Conservation (phyloP, 352 stramenopile species). For the Phytophthora foliorum region DNA sequence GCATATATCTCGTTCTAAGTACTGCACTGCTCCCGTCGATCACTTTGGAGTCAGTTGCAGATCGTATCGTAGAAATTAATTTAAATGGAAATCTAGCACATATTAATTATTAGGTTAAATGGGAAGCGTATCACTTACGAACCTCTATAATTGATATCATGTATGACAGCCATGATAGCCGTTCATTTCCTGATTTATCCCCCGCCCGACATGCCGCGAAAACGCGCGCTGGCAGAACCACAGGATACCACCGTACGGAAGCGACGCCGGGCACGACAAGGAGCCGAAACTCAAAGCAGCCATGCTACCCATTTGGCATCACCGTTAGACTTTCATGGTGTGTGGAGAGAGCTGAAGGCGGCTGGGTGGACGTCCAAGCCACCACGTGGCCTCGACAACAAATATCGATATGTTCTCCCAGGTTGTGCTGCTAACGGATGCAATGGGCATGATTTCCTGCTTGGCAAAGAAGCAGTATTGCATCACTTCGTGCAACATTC, state of each 20-base stretch:
- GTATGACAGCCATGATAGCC: too few relatives aligned
- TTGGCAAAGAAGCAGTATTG: slow-evolving; percentile 10
- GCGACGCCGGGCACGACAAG: slow-evolving; percentile 4
- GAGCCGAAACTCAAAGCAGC: background rate
- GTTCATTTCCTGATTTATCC: slow-evolving; percentile 1
- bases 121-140: too few relatives aligned
- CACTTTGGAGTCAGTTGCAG: too few relatives aligned
- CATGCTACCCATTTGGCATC: background rate
- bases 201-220: background rate
- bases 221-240: slow-evolving; percentile 3
- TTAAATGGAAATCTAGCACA: too few relatives aligned
- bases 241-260: background rate
- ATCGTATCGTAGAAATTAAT: too few relatives aligned
- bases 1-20: too few relatives aligned
- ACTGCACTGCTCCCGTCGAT: too few relatives aligned
- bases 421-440: background rate
- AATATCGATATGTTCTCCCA: slow-evolving; percentile 12
- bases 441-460: slow-evolving; percentile 15
- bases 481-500: background rate
- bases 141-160: too few relatives aligned
- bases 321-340: slow-evolving; percentile 10
- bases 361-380: slow-evolving; percentile 9
- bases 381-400: background rate
- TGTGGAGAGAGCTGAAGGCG: slow-evolving; percentile 17
- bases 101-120: too few relatives aligned